phyloP scores from a whole-genome alignment of 2,329 filamentous ascomycete species.

The Phoma herbarum region DNA sequence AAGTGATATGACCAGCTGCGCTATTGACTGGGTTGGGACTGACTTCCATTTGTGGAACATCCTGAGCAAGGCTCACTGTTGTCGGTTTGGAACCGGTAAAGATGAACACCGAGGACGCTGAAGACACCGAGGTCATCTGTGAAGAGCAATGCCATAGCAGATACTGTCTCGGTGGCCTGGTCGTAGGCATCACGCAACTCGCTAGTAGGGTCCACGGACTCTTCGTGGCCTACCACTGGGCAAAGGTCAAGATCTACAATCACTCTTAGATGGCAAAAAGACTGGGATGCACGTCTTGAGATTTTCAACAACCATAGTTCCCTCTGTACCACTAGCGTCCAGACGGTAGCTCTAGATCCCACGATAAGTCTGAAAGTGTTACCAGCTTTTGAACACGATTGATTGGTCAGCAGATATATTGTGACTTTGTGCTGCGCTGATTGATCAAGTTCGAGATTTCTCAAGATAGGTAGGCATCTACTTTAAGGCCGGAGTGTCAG shows the following conservation, averaged over 20 bases:
- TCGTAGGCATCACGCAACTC: not conserved
- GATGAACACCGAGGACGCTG: not conserved
- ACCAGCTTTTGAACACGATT: not conserved
- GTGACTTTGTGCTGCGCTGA: not conserved
- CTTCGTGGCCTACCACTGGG: too few relatives aligned
- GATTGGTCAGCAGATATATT: not conserved
- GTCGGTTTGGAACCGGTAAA: not conserved
- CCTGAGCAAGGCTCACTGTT: not conserved
- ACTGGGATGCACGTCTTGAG: too few relatives aligned
- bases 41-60: not conserved
- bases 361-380: not conserved
- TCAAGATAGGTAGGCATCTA: not conserved
- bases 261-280: too few relatives aligned
- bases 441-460: not conserved
- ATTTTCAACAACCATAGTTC: too few relatives aligned
- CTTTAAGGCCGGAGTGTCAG: constrained; percentile 49
- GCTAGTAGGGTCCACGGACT: not conserved
- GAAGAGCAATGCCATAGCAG: not conserved
- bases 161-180: not conserved
- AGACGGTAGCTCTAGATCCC: not conserved
- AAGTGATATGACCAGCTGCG: not conserved
- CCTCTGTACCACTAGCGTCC: not conserved
- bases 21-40: not conserved
- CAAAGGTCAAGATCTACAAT: not conserved
- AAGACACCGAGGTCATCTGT: not conserved